Base-by-base conservation (phyloP, 148 eudicot species). In the Chenopodium suecicum region DNA sequence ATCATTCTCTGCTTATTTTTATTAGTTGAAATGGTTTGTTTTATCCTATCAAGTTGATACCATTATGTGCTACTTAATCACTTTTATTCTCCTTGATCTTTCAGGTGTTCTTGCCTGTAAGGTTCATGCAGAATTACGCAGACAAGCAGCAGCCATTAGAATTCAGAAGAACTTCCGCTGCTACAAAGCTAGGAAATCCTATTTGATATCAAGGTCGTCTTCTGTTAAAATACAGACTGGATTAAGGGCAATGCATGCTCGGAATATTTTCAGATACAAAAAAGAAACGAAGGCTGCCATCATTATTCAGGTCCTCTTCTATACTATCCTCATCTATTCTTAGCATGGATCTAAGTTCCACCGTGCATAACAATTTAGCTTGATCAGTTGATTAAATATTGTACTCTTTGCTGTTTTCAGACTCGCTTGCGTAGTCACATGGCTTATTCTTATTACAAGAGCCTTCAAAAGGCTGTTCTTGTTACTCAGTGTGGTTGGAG, bases 401-500 rank as follows among this genome's bases (percentile, higher is more conserved):
- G 70, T 77, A 58, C 27, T 83, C 73, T 74, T 82, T 86, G n/a
- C 41, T 85, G 81, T 60, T 69, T 91, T 82, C 89, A 97, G 99
- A 90, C 99, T 83, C 89, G 83, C 81, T 75, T 81, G 44, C 98
- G 99, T 71, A 78, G 93, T 85, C 90, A 94, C 81, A 77, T 72
- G 75, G 93, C 91, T 54, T 81, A 79, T 87, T 86, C 92, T 80
- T 97, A 94, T 84, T 90, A 94, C 88, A 90, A 87, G 81, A 87
- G 87, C 83, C 97, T 94, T 74, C 93, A 91, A 84, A 94, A 87
- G 88, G 94, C 99, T 87, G 86, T 88, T 79, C 89, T 97, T 80
- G 83, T 84, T 31, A 86, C 97, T 73, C 99, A 97, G 81, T 97
- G 99, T 91, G 93, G 96, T 60, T 97, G 99, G 99, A 92, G 99